Conservation (phyloP, 2,329 filamentous ascomycete genomes). For the Xylaria sp. region DNA sequence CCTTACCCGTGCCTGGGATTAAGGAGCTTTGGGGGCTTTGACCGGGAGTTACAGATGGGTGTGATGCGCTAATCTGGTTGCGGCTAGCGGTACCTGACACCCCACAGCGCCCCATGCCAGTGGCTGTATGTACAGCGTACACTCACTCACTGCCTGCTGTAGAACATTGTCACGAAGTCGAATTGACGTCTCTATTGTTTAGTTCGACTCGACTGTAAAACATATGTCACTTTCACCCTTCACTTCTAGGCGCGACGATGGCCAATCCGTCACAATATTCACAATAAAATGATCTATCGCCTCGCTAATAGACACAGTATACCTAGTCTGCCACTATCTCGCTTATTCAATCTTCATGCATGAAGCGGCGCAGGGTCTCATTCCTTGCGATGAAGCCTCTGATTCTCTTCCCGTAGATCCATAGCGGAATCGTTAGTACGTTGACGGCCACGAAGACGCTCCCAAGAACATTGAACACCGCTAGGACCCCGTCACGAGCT, state of each 20-base stretch:
- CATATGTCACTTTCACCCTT: not conserved
- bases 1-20: constrained; percentile 39
- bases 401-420: constrained; percentile 61
- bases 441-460: constrained; percentile 57
- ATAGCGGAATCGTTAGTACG: constrained; percentile 59
- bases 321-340: not conserved
- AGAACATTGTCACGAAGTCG: not conserved
- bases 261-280: not conserved
- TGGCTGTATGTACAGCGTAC: not conserved
- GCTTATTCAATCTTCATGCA: constrained; percentile 45
- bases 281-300: not conserved
- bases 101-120: constrained; percentile 20
- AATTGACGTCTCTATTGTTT: not conserved
- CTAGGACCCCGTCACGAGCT: constrained; percentile 50
- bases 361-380: constrained; percentile 44
- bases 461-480: constrained; percentile 54
- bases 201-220: not conserved
- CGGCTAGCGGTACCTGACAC: constrained; percentile 32
- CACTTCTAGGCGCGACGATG: not conserved
- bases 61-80: constrained; percentile 24
- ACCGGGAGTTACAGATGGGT: constrained; percentile 36
- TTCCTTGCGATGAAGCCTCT: constrained; percentile 57
- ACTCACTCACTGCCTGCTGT: not conserved
- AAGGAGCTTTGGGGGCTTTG: constrained; percentile 43
- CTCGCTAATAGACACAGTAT: not conserved